Base-by-base conservation (phyloP, 2,329 filamentous ascomycete species). In the Metarhizium robertsii region DNA sequence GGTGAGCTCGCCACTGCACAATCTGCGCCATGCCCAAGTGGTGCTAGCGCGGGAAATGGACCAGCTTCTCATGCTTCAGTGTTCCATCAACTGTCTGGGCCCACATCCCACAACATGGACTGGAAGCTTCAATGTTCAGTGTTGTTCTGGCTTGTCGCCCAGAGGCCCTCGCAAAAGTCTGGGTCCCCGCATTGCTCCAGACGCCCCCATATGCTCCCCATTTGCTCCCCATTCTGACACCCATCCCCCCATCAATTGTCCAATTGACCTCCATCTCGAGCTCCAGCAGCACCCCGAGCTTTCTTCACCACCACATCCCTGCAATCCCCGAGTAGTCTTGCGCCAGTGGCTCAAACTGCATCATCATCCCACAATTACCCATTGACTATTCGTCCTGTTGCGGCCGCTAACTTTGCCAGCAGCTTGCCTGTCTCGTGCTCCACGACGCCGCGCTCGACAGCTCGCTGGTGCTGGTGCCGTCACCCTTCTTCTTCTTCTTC, bases 341-440 rank as follows among this genome's bases (percentile, higher is more conserved):
- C 43, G 43, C 43, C 43, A 49, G 55, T 52, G 52, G 55, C 52
- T 52, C 47, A 49, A 51, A 54, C 55, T 52, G 55, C 55, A 54
- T 57, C 52, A 54, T 57, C 25, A 25, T 42, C 53, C 53, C 36
- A 38, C 52, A 45, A 18, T 25, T 38, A 46, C 30, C 49, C 50
- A 34, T 48, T 20, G 20, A 42, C 16, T 18, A 43, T 18, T 47
- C n/a, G 49, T 40, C 43, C 11, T 18, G 32, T 13, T 38, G 50
- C 49, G 34, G 55, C 38, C 40, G 46, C 54, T 46, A 46, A 47
- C 52, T 14, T 53, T 50, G 32, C 34, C 53, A 52, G 40, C 62
- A 82, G 79, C 69, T 77, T 62, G 68, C 74, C 60, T 80, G 81
- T 66, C 74, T 81, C 62, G 69, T 79, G 57, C 73, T 81, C 62